Evolutionary conservation across 805 yeast species (phyloP), one percentile per base, ranked within the genome.

Genomic region (Pichia insulana): DNA sequence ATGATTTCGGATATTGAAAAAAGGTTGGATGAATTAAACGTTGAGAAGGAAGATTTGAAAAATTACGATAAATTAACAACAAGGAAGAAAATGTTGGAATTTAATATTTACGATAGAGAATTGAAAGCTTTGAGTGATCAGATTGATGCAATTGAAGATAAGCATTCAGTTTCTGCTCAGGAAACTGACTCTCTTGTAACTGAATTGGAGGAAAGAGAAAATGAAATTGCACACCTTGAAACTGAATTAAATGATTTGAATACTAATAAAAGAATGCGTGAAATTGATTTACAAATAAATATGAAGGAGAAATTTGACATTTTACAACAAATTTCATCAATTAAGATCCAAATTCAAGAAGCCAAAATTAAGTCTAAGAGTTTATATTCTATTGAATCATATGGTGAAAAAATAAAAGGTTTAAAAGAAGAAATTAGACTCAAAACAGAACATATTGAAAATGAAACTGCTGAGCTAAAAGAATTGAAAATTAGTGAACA

Each of bases 21-120:
- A 36, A 70, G 95, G 53, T 67, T 90, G 38, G 65, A 74, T 3
- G 96, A 88, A 61, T 73, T 92, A 52, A 86, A 83, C 55, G 70
- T 79, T 39, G 97, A 92, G 58, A 81, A 81, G 44, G 73, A 74
- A 42, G 95, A 86, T 54, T 67, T 88, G 49, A 78, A 76, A 50
- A 71, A 74, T 40, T 87, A 69, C 57, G 94, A 85, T 53, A 67
- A 65, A 17, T 65, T 80, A 22, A 92, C 83, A 50, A 76, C 74
- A 44, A 70, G 73, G 43, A 76, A 83, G 49, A 83, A 86, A 55
- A 72, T 79, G 27, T 69, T 76, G 15, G 95, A 89, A 51, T 88
- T 75, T 60, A 77, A 82, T 28, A 62, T 89, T 9, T 78, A 78
- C 54, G 92, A 83, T 55, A 71, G 90, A 39, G 97, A 92, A 58